These are phyloP conservation scores for Gymnopilus junonius DNA, from an alignment of 768 basidiomycete genomes.

Conservation along the genomic window DNA sequence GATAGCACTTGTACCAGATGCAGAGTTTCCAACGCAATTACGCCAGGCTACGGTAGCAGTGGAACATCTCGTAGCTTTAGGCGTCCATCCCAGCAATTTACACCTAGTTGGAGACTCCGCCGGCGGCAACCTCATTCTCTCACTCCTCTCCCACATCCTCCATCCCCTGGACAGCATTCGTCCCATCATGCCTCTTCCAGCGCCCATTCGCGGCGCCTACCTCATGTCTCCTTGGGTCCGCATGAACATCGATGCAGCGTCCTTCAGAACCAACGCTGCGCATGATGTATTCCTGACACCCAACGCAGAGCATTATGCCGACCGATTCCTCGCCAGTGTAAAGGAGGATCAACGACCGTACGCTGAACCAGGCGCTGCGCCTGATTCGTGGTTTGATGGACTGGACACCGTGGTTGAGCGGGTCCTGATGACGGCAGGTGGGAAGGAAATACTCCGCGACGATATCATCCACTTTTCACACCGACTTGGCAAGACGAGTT, in stretches of 20 bases:
- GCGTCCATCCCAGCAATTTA: constrained; percentile 30
- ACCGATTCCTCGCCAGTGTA: constrained; percentile 1
- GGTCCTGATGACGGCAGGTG: constrained; percentile 31
- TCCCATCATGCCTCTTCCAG: constrained; percentile 11
- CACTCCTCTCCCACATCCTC: constrained; percentile 33
- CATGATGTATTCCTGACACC: constrained; percentile 2
- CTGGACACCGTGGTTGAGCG: constrained; percentile 24
- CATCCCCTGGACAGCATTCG: constrained; percentile 31
- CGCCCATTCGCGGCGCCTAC: constrained; percentile 26
- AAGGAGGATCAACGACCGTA: constrained; percentile 6
- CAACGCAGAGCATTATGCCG: not conserved
- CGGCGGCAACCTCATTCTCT: constrained; percentile 33
- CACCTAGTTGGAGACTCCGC: constrained; percentile 39
- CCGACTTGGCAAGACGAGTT: constrained; percentile 2
- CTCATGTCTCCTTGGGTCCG: constrained; percentile 37
- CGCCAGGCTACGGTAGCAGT: constrained; percentile 29
- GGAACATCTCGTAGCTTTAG: constrained; percentile 30
- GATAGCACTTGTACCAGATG: constrained; percentile 30
- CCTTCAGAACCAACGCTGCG: not conserved
- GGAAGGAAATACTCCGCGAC: constrained; percentile 26
- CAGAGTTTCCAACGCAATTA: constrained; percentile 32
- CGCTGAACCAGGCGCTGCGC: constrained; percentile 23
- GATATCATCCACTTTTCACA: constrained; percentile 24
- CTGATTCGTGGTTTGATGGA: constrained; percentile 29
- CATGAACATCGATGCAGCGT: constrained; percentile 15